Evolutionary conservation across 306 rosid genomes (phyloP), one percentile per base, ranked within the genome.

Genomic region (Dalbergia oliveri): DNA sequence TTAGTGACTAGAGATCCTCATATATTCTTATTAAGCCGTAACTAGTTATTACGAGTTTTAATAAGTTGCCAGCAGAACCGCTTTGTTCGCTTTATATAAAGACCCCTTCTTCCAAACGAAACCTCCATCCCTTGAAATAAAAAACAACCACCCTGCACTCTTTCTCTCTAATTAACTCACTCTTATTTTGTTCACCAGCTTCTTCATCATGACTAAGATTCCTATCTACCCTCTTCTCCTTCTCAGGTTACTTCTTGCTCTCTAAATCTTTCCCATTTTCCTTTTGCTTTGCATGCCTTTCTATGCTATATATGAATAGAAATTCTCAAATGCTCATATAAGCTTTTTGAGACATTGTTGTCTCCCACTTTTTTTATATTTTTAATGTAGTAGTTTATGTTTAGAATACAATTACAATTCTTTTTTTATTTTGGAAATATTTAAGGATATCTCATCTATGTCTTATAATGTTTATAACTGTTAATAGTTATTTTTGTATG

Each of bases 131-230:
- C 18, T 14, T 47, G 37, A 23, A 23, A 6, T 14, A 47, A 0
- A 0, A 16, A 3, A 16, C 4, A 51, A 11, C 26, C 39, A 6
- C 39, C 16, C 3, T 23, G 11, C 43, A 41, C 18, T 37, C 59
- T 11, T 54, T 54, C 60, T 44, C 50, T 79, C 63, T 19, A 26
- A 23, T 51, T 4, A 69, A 43, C 21, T 66, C 23, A 35, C 53
- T 33, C 56, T 53, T 26, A 26, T 26, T 26, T 5, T 13, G 12
- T 35, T 0, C 35, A 59, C 18, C 35, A 13, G 3, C 45, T 49
- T 67, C 45, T 43, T 53, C 62, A 76, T 60, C 66, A 84, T 84
- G 90, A 72, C 84, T 8, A 86, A 73, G 84, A 8, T 69, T 61
- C 60, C 44, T 43, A 8, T 37, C 8, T 66, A 43, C 56, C 58